phyloP scores from a whole-genome alignment of 2,329 filamentous ascomycete genomes.

The Phaeophleospora eucalypticola region DNA sequence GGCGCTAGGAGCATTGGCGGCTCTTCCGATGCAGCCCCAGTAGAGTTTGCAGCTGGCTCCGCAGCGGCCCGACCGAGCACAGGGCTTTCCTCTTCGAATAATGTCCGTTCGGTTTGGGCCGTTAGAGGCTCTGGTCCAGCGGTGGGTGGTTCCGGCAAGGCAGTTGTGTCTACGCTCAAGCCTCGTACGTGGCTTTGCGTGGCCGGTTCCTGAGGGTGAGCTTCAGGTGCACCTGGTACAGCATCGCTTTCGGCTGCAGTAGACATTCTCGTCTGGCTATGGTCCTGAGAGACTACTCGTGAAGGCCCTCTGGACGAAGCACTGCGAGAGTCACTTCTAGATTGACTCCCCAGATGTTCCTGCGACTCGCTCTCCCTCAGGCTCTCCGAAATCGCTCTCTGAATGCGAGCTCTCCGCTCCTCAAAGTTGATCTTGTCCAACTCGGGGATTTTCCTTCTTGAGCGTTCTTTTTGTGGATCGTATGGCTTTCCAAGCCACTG shows the following conservation, averaged over 20 bases:
- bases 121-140: conserved; percentile 28
- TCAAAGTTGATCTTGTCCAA: conserved; percentile 80
- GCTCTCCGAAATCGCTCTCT: conserved; percentile 80
- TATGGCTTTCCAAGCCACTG: conserved; percentile 71
- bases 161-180: conserved; percentile 27
- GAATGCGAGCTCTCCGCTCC: conserved; percentile 74
- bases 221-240: not conserved
- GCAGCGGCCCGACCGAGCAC: conserved; percentile 53
- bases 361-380: conserved; percentile 58
- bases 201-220: not conserved
- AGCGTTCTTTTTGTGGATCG: conserved; percentile 59
- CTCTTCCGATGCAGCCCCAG: conserved; percentile 9
- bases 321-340: conserved; percentile 20
- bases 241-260: not conserved
- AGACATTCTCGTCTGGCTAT: conserved; percentile 2
- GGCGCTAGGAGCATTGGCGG: conserved; percentile 21
- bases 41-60: conserved; percentile 8
- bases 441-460: conserved; percentile 50
- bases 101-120: conserved; percentile 37
- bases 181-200: conserved; percentile 8
- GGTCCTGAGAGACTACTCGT: conserved; percentile 11
- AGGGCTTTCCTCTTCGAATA: conserved; percentile 57
- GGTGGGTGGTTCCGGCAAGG: conserved; percentile 12
- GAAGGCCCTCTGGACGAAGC: conserved; percentile 12
- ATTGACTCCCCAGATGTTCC: conserved; percentile 39